These are phyloP conservation scores for Aspergillus phoenicis DNA, from an alignment of 2,329 filamentous ascomycete species.

Conservation along the genomic window DNA sequence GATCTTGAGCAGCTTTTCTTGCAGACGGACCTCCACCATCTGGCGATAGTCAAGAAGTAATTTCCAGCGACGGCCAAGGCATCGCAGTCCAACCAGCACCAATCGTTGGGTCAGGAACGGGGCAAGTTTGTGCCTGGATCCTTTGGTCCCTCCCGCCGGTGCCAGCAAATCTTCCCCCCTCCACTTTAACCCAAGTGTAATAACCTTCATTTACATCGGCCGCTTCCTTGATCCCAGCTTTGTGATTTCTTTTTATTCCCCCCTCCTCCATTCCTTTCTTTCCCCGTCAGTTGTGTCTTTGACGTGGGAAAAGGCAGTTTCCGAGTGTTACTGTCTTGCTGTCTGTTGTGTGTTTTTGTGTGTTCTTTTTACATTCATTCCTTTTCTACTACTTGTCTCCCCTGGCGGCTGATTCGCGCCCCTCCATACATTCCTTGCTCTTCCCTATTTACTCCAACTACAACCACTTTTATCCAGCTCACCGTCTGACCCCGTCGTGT, in stretches of 20 bases:
- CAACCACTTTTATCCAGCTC: background rate
- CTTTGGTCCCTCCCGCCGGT: background rate
- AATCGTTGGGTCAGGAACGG: background rate
- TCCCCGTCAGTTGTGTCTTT: constrained; percentile 1
- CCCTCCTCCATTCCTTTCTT: background rate
- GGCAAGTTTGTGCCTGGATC: background rate
- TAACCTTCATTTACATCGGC: background rate
- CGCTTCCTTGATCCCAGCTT: background rate
- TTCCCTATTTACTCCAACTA: constrained; percentile 3
- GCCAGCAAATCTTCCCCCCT: too few species aligned
- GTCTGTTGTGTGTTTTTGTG: constrained; percentile 1
- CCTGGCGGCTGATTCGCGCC: background rate
- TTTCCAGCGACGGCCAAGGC: background rate
- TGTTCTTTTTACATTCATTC: constrained; percentile 11
- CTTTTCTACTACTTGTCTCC: constrained; percentile 9
- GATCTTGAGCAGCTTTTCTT: background rate
- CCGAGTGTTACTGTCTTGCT: background rate
- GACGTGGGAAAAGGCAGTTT: background rate
- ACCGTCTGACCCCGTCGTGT: constrained; percentile 19
- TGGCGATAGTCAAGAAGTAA: background rate
- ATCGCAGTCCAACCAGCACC: background rate
- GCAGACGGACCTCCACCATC: background rate
- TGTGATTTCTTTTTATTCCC: background rate
- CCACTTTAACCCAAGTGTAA: background rate
- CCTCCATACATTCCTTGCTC: background rate